phyloP scores from a whole-genome alignment of 2,329 filamentous ascomycete genomes.

The Aspergillus thermomutatus region DNA sequence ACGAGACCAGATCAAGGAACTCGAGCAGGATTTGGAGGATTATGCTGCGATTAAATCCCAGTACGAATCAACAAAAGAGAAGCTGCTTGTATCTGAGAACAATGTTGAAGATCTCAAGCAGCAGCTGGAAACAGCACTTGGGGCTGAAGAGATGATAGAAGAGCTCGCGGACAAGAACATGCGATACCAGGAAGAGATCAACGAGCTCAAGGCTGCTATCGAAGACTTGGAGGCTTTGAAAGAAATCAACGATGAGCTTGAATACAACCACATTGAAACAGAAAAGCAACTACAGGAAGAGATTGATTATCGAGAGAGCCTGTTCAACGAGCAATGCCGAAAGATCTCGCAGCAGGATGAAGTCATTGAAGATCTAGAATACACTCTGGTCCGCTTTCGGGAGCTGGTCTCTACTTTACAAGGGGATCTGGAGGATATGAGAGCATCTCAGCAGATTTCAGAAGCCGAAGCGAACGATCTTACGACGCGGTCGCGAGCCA shows the following conservation, averaged over 20 bases:
- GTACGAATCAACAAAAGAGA: constrained; percentile 67
- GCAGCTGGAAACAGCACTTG: constrained; percentile 83
- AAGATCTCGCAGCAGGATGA: constrained; percentile 74
- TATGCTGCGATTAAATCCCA: constrained; percentile 65
- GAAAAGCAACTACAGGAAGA: constrained; percentile 94
- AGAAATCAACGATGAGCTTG: constrained; percentile 91
- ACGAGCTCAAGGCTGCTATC: constrained; percentile 75
- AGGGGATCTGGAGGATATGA: constrained; percentile 84
- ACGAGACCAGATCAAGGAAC: constrained; percentile 66
- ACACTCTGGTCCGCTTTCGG: constrained; percentile 82
- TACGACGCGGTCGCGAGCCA: constrained; percentile 80
- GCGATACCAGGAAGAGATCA: constrained; percentile 75
- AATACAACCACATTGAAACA: constrained; percentile 86
- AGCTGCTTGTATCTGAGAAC: constrained; percentile 67
- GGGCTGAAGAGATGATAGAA: constrained; percentile 91
- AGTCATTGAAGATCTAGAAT: constrained; percentile 80
- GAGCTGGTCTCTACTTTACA: constrained; percentile 84
- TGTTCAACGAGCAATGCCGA: constrained; percentile 78
- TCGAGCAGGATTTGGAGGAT: constrained; percentile 72
- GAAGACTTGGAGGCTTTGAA: constrained; percentile 85
- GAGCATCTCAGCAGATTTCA: constrained; percentile 85
- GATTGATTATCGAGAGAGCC: constrained; percentile 78
- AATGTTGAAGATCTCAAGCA: constrained; percentile 82
- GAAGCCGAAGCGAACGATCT: constrained; percentile 91
- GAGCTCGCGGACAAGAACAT: constrained; percentile 86